Conservation (phyloP, 371 early-diverging fungal genomes). For the Lichtheimia hyalospora region DNA sequence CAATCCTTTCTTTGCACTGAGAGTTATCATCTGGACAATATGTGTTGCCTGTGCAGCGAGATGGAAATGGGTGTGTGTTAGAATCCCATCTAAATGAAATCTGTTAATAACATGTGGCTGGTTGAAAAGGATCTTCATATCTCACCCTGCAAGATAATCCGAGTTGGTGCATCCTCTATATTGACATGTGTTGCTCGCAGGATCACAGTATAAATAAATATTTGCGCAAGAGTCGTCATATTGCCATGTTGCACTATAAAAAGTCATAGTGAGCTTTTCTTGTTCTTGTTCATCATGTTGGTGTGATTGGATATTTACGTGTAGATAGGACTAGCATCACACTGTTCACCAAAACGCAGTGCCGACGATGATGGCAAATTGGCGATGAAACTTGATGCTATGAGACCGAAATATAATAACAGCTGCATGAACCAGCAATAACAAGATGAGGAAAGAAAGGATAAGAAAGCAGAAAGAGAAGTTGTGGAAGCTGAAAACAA, state of each 20-base stretch:
- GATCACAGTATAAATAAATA: constrained; percentile 37
- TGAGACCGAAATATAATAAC: background rate
- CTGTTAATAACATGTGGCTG: background rate
- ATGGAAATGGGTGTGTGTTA: constrained; percentile 25
- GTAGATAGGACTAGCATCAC: constrained; percentile 34
- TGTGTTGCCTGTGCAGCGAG: constrained; percentile 26
- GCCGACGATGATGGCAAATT: constrained; percentile 3
- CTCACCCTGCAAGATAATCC: constrained; percentile 43
- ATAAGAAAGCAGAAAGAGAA: background rate
- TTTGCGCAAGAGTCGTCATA: constrained; percentile 37
- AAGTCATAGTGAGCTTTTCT: no score
- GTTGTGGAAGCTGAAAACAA: background rate
- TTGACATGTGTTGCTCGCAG: constrained; percentile 29
- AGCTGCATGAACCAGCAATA: background rate
- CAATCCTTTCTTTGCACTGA: constrained; percentile 21
- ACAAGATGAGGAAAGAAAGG: background rate
- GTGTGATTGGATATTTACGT: constrained; percentile 15
- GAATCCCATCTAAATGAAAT: constrained; percentile 29
- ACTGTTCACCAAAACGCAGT: constrained; percentile 26
- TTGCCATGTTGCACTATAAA: constrained; percentile 4
- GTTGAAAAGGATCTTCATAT: no score
- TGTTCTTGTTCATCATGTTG: background rate
- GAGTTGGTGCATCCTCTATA: constrained; percentile 42
- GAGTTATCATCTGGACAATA: constrained; percentile 48
- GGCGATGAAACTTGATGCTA: no score